A percentile compares a stretch with the other conserved stretches of the same genome.
phyloP scores from a whole-genome alignment of 2,329 filamentous ascomycete genomes.

The Beauveria bassiana region DNA sequence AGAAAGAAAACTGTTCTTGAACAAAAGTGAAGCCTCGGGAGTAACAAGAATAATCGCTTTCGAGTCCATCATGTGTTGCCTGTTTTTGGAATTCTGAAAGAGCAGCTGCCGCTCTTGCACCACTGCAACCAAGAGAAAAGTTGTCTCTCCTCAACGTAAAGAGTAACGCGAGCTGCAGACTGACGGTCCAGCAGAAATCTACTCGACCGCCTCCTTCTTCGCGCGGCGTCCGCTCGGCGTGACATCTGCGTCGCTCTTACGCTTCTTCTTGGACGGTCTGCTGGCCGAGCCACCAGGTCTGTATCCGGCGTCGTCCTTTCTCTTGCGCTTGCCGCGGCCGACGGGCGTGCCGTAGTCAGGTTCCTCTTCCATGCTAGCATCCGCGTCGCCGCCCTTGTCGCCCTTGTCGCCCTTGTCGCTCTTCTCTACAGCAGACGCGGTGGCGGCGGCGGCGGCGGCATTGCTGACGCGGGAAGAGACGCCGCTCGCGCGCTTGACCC shows the following conservation, averaged over 20 bases:
- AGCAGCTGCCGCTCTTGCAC: too few relatives aligned
- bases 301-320: constrained; percentile 53
- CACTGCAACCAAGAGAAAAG: too few relatives aligned
- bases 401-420: constrained; percentile 13
- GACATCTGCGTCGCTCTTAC: constrained; percentile 43
- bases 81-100: background rate
- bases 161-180: background rate
- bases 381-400: constrained; percentile 19
- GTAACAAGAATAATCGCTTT: background rate
- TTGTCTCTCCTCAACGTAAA: background rate
- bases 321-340: constrained; percentile 40
- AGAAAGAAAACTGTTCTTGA: too few relatives aligned
- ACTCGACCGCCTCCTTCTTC: constrained; percentile 24
- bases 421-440: constrained; percentile 16
- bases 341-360: constrained; percentile 26
- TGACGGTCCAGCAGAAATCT: background rate
- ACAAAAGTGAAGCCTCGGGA: background rate
- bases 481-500: constrained; percentile 27
- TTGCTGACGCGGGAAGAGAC: constrained; percentile 20
- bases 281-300: constrained; percentile 49
- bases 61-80: background rate
- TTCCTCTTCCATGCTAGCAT: constrained; percentile 34
- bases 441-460: constrained; percentile 23
- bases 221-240: constrained; percentile 27
- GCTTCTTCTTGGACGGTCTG: constrained; percentile 49